A percentile compares a stretch with the other conserved stretches of the same genome.
Evolutionary conservation across 805 yeast genomes (phyloP).

Genomic region (Candida alai): DNA sequence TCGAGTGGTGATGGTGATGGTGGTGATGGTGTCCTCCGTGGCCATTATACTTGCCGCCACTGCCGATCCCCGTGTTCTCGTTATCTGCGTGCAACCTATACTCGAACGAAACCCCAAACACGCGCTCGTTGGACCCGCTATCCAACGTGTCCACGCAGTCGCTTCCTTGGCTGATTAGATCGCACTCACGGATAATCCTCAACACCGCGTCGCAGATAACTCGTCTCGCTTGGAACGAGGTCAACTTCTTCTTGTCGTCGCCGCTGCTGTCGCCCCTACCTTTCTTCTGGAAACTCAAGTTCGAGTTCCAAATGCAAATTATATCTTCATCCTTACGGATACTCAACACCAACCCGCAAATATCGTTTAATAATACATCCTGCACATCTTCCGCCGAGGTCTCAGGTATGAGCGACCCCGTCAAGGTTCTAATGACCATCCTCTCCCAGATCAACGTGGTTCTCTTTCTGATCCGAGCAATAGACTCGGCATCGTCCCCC

Average conservation of each 20-base stretch:
- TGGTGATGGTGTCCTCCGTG: neutral
- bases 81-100: constrained; percentile 45
- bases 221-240: constrained; percentile 43
- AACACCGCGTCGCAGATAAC: constrained; percentile 45
- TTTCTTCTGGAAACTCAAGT: constrained; percentile 30
- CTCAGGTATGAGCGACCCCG: constrained; percentile 47
- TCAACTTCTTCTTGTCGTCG: constrained; percentile 20
- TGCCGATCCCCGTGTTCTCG: constrained; percentile 4
- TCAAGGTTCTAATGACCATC: constrained; percentile 46
- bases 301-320: constrained; percentile 60
- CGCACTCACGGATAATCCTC: constrained; percentile 46
- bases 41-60: neutral
- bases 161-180: constrained; percentile 35
- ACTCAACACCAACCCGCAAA: constrained; percentile 58
- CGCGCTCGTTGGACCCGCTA: constrained; percentile 36
- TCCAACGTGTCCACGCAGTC: constrained; percentile 30
- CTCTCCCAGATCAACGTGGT: constrained; percentile 52
- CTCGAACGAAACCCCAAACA: constrained; percentile 43
- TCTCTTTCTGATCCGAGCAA: constrained; percentile 26
- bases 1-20: neutral
- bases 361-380: constrained; percentile 43
- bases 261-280: constrained; percentile 20
- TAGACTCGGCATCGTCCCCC: constrained; percentile 10
- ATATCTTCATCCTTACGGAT: constrained; percentile 58
- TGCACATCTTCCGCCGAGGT: constrained; percentile 26